Base-by-base conservation (phyloP, 2,329 filamentous ascomycete genomes). In the Penicillium sp. region DNA sequence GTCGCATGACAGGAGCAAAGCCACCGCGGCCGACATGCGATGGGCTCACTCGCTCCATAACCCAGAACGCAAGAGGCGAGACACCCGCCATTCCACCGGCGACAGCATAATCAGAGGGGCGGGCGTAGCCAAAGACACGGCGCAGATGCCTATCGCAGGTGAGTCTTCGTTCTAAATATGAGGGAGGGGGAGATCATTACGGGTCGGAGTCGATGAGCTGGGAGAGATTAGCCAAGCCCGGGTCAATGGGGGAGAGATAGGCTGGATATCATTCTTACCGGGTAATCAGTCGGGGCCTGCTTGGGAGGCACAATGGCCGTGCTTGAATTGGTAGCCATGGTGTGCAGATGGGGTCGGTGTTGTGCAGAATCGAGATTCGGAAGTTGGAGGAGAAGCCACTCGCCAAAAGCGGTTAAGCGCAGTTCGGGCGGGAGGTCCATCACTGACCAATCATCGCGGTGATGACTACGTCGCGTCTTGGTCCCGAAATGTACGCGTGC, bases 201-300 rank as follows among this genome's bases (percentile, higher is more conserved):
- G 92, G 92, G 70, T 98, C 92, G 73, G 86, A 93, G 74, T 98
- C 92, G 69, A 98, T 96, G 72, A 96, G 84, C 92, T 98, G 70
- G 36, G 59, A 38, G 29, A 40, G 28, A 39, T 54, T 49, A 52
- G 55, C 53, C 42, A 36, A 27, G 30, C 32, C 30, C 12, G 30
- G 11, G 10, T 27, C n/a, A 8, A 30, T 14, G 20, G 22, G 31
- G 37, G 20, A 5, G 15, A 8, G 13, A 55, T 41, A 38, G n/a
- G n/a, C n/a, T n/a, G n/a, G n/a, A n/a, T n/a, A n/a, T n/a, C n/a
- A 33, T 40, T 73, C 85, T 60, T 72, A 96, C 92, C 42, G 90
- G 90, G 66, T 85, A 96, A 44, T 92, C 82, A 56, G 85, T 85
- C 64, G 82, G 75, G 55, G 88, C 71, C 62, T 80, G 76, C 78